phyloP scores from a whole-genome alignment of 148 eudicot species.

The Nyssa sinensis region DNA sequence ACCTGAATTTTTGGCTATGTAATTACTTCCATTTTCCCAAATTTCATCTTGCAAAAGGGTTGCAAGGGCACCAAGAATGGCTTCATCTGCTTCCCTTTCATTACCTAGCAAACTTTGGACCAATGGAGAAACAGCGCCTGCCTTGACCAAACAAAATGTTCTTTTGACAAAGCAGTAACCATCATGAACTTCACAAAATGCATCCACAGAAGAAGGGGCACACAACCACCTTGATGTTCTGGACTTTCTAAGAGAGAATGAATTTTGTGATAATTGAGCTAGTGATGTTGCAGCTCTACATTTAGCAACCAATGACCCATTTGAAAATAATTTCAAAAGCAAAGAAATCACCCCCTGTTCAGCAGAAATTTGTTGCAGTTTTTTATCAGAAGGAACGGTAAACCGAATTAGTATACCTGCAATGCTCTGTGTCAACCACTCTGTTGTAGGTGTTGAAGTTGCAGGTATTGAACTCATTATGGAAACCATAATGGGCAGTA shows the following conservation, averaged over 20 bases:
- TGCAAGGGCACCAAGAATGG: slow-evolving; percentile 47
- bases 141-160: slow-evolving; percentile 74
- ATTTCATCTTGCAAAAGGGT: slow-evolving; percentile 61
- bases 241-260: slow-evolving; percentile 31
- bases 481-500: slow-evolving; percentile 52
- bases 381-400: slow-evolving; percentile 64
- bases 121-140: slow-evolving; percentile 55
- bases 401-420: slow-evolving; percentile 61
- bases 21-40: slow-evolving; percentile 69
- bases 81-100: slow-evolving; percentile 74
- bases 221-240: slow-evolving; percentile 56
- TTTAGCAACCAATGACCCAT: slow-evolving; percentile 49
- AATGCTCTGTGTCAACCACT: slow-evolving; percentile 49
- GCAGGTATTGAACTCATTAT: slow-evolving; percentile 33
- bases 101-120: slow-evolving; percentile 46
- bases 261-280: slow-evolving; percentile 66
- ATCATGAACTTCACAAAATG: slow-evolving; percentile 62
- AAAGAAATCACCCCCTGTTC: slow-evolving; percentile 56
- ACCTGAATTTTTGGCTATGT: slow-evolving; percentile 37
- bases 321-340: slow-evolving; percentile 56
- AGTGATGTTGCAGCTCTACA: slow-evolving; percentile 66
- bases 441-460: slow-evolving; percentile 25
- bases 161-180: slow-evolving; percentile 49
- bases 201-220: slow-evolving; percentile 37
- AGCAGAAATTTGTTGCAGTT: slow-evolving; percentile 55